Conservation (phyloP, 1,284 basidiomycete species). For the Heterobasidion parviporum region DNA sequence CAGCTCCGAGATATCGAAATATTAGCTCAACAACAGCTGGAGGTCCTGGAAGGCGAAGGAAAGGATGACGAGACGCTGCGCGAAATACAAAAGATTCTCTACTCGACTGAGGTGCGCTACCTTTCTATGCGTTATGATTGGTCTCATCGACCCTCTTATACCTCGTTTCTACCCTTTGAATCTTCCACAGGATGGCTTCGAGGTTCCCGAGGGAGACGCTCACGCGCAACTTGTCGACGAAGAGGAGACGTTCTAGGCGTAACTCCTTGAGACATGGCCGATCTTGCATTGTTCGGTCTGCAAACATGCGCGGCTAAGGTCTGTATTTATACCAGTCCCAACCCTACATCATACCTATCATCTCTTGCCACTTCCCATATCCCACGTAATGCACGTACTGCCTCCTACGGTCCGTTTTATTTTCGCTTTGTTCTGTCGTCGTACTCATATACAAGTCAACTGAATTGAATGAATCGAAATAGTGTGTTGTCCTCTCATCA, state of each 20-base stretch:
- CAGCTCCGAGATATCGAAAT: constrained; percentile 95
- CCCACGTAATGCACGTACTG: background rate
- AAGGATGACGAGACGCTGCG: constrained; percentile 65
- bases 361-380: background rate
- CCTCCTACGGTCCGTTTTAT: background rate
- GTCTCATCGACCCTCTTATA: background rate
- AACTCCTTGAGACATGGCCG: background rate
- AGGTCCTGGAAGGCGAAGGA: constrained; percentile 48
- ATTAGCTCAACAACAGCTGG: constrained; percentile 71
- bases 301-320: background rate
- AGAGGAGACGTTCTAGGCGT: constrained; percentile 46
- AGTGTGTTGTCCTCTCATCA: background rate
- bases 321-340: constrained; percentile 2
- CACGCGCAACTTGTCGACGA: constrained; percentile 33
- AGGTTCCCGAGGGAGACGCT: constrained; percentile 49
- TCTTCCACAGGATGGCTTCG: constrained; percentile 50
- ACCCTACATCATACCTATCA: constrained; percentile 1
- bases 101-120: constrained; percentile 80
- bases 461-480: background rate
- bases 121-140: background rate
- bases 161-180: background rate
- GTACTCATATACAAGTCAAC: background rate
- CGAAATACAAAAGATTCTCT: constrained; percentile 90
- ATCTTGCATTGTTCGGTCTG: too few relatives aligned
- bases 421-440: background rate